Evolutionary conservation across 2,329 filamentous ascomycete genomes (phyloP).

Genomic region (Conoideocrella luteorostrata): DNA sequence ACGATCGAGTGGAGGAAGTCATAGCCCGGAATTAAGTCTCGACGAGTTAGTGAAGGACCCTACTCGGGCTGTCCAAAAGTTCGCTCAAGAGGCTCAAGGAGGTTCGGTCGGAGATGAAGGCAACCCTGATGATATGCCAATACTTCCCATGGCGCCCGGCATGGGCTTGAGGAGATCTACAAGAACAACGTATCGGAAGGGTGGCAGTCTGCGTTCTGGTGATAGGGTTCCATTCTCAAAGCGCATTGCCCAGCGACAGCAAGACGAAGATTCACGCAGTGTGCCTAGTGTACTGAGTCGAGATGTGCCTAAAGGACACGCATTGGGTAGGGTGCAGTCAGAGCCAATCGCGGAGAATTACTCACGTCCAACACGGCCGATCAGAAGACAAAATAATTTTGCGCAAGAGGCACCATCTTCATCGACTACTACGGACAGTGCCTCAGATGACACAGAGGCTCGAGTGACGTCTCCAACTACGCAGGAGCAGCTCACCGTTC

Average conservation of each 20-base stretch:
- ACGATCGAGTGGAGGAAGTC: conserved; percentile 52
- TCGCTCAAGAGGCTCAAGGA: conserved; percentile 51
- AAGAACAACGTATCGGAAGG: conserved; percentile 79
- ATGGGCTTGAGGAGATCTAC: conserved; percentile 83
- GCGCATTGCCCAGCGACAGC: conserved; percentile 55
- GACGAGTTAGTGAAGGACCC: conserved; percentile 82
- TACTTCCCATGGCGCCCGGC: conserved; percentile 71
- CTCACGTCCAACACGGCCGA: conserved; percentile 47
- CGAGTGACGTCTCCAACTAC: conserved; percentile 14
- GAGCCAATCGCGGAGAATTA: conserved; percentile 61
- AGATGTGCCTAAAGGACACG: conserved; percentile 43
- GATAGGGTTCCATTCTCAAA: conserved; percentile 71
- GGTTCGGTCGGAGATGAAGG: conserved; percentile 35
- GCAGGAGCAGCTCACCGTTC: conserved; percentile 27
- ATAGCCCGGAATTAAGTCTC: conserved; percentile 59
- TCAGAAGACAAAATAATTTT: conserved; percentile 40
- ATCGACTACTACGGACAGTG: conserved; percentile 40
- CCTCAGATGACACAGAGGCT: conserved; percentile 26
- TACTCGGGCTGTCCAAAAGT: conserved; percentile 60
- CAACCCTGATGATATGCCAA: conserved; percentile 69
- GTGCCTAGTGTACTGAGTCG: conserved; percentile 26
- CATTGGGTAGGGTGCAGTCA: conserved; percentile 59
- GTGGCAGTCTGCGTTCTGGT: conserved; percentile 76
- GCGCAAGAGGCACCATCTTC: conserved; percentile 36
- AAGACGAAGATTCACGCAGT: conserved; percentile 47